Evolutionary conservation across 1,284 basidiomycete genomes (phyloP).

Genomic region (Sporisorium sorghi): DNA sequence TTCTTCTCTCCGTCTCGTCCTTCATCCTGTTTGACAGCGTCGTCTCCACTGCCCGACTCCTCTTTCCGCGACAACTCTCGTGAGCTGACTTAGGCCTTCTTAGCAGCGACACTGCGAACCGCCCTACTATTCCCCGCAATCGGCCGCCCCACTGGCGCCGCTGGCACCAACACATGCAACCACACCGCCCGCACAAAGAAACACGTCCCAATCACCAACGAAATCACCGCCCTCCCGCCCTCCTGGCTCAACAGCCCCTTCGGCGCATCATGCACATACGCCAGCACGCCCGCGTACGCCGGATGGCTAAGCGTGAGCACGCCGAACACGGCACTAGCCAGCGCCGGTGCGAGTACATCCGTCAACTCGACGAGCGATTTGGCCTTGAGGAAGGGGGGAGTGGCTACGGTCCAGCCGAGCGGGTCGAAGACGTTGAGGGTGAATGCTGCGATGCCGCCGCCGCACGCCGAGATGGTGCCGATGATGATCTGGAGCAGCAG

Average conservation of each 20-base stretch:
- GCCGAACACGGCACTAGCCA: conserved; percentile 47
- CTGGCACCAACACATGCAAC: conserved; percentile 41
- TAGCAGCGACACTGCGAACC: conserved; percentile 10
- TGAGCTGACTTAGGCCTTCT: conserved; percentile 26
- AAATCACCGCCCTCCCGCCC: conserved; percentile 50
- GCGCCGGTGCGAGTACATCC: conserved; percentile 52
- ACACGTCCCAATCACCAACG: conserved; percentile 51
- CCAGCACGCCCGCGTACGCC: conserved; percentile 20
- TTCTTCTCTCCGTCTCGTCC: not conserved
- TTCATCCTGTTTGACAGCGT: not conserved
- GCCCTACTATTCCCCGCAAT: conserved; percentile 37
- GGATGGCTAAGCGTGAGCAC: conserved; percentile 49
- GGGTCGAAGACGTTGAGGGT: conserved; percentile 58
- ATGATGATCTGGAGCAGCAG: conserved; percentile 51
- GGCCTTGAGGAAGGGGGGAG: conserved; percentile 53
- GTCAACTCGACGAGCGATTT: conserved; percentile 44
- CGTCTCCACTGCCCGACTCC: not conserved
- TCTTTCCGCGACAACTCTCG: too few species aligned
- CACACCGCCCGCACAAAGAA: conserved; percentile 50
- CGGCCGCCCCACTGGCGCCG: conserved; percentile 8
- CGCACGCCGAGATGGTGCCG: conserved; percentile 57
- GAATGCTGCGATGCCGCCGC: conserved; percentile 57
- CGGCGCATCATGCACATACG: conserved; percentile 10
- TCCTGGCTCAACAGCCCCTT: conserved; percentile 31
- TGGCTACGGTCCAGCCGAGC: conserved; percentile 53